Evolutionary conservation across 1,139 yeast genomes (phyloP), one percentile per base, ranked within the genome.

Genomic region (Yamadazyma atmosphaerica): DNA sequence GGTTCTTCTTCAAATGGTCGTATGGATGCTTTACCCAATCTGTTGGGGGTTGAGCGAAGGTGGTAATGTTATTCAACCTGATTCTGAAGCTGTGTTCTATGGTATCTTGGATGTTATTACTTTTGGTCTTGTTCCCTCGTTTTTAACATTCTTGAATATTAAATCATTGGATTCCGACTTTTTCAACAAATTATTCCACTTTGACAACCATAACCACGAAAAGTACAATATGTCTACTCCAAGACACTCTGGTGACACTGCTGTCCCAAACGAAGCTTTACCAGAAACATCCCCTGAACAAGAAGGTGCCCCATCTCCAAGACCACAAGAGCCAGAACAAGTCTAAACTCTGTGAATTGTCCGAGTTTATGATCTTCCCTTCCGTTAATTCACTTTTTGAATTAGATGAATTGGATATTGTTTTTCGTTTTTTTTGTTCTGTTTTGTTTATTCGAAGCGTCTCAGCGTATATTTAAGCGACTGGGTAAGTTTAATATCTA

Each of bases 31-130:
- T 43, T 80, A 81, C 54, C 79, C 81, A 30, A 60, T 81, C 44
- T 58, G 65, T 38, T 81, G 86, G 86, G 86, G 79, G 55, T 64
- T 81, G 41, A 63, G 75, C 47, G 86, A 81, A 51, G 87, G 86
- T 66, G 86, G 86, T 58, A 81, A 81, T 53, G 75, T 65, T 32
- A 79, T 81, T 46, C 77, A 75, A 49, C 82, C 83, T 30, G 84
- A 79, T 52, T 73, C 82, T n/a, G 86, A 80, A 56, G 79, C 82
- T 37, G 81, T 74, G 14, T 81, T 80, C 61, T 79, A 77, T 50
- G 86, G 86, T 63, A 62, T 81, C 36, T 65, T 81, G 49, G 86
- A 81, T 53, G 51, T 80, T 37, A 49, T 72, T 34, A 60, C 63
- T 36, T 76, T 75, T 52, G 67, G 65, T 33, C 35, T 68, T 33